A percentile compares a stretch with the other conserved stretches of the same genome.
Evolutionary conservation across 805 yeast species (phyloP).

Genomic region (Cyberlindnera xishuangbannaensis): DNA sequence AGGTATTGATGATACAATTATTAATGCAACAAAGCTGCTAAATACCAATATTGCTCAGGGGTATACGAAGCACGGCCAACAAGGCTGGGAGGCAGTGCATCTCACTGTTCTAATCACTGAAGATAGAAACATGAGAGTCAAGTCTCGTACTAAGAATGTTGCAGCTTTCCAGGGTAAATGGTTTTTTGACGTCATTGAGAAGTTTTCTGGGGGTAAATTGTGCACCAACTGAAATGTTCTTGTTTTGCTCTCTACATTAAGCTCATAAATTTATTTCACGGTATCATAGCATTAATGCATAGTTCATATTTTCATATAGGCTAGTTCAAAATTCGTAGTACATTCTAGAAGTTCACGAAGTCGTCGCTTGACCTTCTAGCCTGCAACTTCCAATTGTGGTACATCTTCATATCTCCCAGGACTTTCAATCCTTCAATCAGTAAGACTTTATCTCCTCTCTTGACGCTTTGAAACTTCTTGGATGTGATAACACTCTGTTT

Average conservation of each 20-base stretch:
- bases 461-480: conserved; percentile 10
- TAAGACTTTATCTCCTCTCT: conserved; percentile 11
- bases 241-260: too few species aligned
- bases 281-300: background rate
- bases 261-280: conserved; percentile 2
- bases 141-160: conserved; percentile 54
- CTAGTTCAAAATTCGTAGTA: background rate
- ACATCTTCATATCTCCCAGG: conserved; percentile 8
- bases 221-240: conserved; percentile 33
- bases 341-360: too few species aligned
- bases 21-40: conserved; percentile 15
- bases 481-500: conserved; percentile 9
- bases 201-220: conserved; percentile 40
- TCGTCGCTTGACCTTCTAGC: background rate
- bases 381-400: conserved; percentile 20
- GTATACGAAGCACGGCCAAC: conserved; percentile 3
- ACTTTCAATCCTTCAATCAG: conserved; percentile 8
- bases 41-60: conserved; percentile 1
- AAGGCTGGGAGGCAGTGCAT: conserved; percentile 9
- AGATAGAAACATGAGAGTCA: conserved; percentile 64
- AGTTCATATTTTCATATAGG: background rate
- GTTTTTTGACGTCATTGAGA: conserved; percentile 49
- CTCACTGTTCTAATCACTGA: conserved; percentile 58
- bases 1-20: conserved; percentile 56
- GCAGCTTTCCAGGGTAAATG: conserved; percentile 53